Base-by-base conservation (phyloP, 1,284 basidiomycete genomes). In the Ustilago shanxiensis region DNA sequence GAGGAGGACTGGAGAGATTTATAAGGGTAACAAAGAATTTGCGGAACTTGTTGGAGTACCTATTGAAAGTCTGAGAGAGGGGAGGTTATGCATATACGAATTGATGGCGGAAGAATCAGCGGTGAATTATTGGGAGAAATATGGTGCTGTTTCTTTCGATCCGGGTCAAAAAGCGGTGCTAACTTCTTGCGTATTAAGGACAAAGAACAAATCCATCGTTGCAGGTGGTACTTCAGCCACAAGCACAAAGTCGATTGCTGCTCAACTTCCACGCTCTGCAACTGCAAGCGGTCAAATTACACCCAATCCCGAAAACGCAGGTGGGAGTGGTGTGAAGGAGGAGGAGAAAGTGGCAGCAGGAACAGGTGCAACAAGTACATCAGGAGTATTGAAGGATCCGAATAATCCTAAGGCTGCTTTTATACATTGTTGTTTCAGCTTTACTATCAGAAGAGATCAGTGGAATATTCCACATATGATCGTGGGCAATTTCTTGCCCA, bases 1-100 rank as follows among this genome's bases (percentile, higher is more conserved):
- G 97, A 89, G 95, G 31, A 88, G 96, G 53, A 98, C 96, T 1
- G 97, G 97, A 28, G 95, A 99, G 87, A 98, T 99, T 69, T 98
- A 98, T 62, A 89, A 98, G 95, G 87, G 96, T 91, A 99, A 99
- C 85, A 91, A 94, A 69, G 95, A 98, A 87, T 96, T 96, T 86
- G 92, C 93, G 3, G 93, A 94, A 80, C 88, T 96, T 2, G 92
- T 95, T 7, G 93, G 93, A 2, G 89, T 94, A 1, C 92, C 93
- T 70, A 92, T 93, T 31, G 90, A 91, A 73, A 91, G 91, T 89
- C 89, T 94, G 84, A 90, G 93, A 18, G 93, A 93, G 88, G 96
- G 96, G 1, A 91, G 94, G 56, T 87, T 98, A 51, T 97, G 95
- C 81, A 98, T 99, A 62, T 98, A 98, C 87, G 96, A 99, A 86